These are phyloP conservation scores for Diaporthe ampelina DNA, from an alignment of 2,329 filamentous ascomycete species.

Conservation along the genomic window DNA sequence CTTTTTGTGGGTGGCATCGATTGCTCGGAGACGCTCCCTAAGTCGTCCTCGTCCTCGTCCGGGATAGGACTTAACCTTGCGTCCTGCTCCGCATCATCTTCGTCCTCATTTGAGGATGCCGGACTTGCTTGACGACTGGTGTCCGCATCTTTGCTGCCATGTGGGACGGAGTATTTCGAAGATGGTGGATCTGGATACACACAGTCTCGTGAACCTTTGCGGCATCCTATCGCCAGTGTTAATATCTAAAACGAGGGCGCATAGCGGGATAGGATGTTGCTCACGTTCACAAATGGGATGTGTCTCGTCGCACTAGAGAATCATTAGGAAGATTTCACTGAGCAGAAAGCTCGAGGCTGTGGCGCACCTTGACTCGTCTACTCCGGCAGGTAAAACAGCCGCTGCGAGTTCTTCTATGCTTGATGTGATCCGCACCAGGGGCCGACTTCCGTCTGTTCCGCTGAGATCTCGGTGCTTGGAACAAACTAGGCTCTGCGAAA, in stretches of 20 bases:
- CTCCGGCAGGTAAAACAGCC: slow-evolving; percentile 94
- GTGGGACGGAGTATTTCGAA: slow-evolving; percentile 54
- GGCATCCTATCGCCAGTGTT: slow-evolving; percentile 74
- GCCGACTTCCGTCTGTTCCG: slow-evolving; percentile 66
- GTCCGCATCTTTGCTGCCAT: slow-evolving; percentile 55
- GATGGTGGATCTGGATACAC: slow-evolving; percentile 82
- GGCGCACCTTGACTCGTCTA: slow-evolving; percentile 82
- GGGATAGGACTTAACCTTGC: slow-evolving; percentile 65
- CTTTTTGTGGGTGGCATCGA: slow-evolving; percentile 45
- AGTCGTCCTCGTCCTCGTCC: slow-evolving; percentile 67
- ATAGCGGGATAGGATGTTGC: slow-evolving; percentile 44
- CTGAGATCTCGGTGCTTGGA: slow-evolving; percentile 62
- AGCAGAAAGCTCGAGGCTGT: neutral
- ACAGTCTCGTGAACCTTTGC: slow-evolving; percentile 92
- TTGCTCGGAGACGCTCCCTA: slow-evolving; percentile 44
- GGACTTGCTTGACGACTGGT: slow-evolving; percentile 62
- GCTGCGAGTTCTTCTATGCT: slow-evolving; percentile 92
- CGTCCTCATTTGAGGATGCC: slow-evolving; percentile 68
- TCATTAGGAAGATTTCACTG: slow-evolving; percentile 44
- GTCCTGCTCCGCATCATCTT: slow-evolving; percentile 60
- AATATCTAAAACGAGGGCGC: neutral
- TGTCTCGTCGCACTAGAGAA: slow-evolving; percentile 86
- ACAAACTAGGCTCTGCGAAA: slow-evolving; percentile 63
- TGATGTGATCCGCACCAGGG: slow-evolving; percentile 78
- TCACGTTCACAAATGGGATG: slow-evolving; percentile 87